Evolutionary conservation across 1,284 basidiomycete genomes (phyloP).

Genomic region (Ganoderma resinaceum): DNA sequence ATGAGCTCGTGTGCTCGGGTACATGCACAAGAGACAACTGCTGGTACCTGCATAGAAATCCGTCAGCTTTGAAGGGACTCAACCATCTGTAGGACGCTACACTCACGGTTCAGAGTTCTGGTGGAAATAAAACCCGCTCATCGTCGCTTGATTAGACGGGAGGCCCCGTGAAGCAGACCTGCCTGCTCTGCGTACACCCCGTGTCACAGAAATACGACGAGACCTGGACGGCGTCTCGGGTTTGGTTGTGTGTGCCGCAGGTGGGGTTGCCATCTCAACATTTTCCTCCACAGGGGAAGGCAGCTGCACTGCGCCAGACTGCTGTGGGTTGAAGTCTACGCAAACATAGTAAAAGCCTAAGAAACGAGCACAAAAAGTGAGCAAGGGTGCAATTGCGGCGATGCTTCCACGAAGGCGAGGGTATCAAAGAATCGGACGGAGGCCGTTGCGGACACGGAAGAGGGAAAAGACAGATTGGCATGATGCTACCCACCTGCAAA

Average conservation of each 20-base stretch:
- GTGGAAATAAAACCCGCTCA: conserved; percentile 95
- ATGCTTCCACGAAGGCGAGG: neutral
- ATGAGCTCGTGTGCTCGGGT: conserved; percentile 45
- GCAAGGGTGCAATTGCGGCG: conserved; percentile 33
- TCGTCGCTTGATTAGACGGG: conserved; percentile 59
- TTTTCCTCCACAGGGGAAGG: conserved; percentile 86
- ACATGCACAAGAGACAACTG: conserved; percentile 50
- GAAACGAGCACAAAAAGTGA: conserved; percentile 14
- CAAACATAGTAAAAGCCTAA: conserved; percentile 69
- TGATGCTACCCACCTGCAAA: conserved; percentile 76
- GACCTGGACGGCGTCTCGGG: conserved; percentile 36
- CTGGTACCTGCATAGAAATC: conserved; percentile 44
- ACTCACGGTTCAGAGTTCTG: conserved; percentile 44
- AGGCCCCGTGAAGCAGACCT: conserved; percentile 37
- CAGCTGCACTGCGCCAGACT: conserved; percentile 66
- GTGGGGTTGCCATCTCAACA: conserved; percentile 53
- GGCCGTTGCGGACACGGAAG: neutral
- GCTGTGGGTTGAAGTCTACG: conserved; percentile 52
- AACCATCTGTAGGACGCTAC: neutral
- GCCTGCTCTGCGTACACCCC: conserved; percentile 35
- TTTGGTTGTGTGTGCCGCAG: conserved; percentile 36
- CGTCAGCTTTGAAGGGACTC: neutral
- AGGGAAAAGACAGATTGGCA: neutral
- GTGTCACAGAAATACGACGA: conserved; percentile 37
- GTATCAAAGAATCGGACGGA: neutral